Conservation (phyloP, 352 stramenopile genomes). For the Peronospora destructor region DNA sequence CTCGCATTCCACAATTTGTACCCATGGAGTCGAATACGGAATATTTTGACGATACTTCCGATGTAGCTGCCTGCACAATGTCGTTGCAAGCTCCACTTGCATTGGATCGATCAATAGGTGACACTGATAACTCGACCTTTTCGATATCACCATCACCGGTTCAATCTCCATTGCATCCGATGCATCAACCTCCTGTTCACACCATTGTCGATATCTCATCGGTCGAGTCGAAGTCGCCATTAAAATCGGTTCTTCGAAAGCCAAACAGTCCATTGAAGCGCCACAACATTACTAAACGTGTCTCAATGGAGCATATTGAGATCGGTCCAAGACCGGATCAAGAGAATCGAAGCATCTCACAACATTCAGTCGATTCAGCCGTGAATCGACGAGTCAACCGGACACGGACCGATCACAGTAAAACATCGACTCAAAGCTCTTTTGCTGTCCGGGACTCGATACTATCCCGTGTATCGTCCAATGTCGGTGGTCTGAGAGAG, state of each 20-base stretch:
- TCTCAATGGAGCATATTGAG: conserved; percentile 25
- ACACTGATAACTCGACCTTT: conserved; percentile 5
- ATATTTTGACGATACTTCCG: neutral
- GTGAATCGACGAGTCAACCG: conserved; percentile 28
- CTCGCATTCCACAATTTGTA: neutral
- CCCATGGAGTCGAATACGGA: neutral
- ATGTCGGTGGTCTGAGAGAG: conserved; percentile 38
- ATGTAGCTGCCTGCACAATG: neutral
- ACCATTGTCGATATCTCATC: conserved; percentile 1
- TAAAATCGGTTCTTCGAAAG: conserved; percentile 19
- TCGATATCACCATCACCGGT: conserved; percentile 15
- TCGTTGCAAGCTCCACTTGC: conserved; percentile 8
- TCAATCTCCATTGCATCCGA: conserved; percentile 16
- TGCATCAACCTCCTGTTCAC: conserved; percentile 3
- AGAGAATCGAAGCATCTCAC: conserved; percentile 20
- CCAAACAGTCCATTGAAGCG: conserved; percentile 10
- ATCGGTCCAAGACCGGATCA: neutral
- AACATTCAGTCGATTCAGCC: conserved; percentile 22
- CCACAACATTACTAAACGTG: conserved; percentile 15
- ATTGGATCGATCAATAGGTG: conserved; percentile 8
- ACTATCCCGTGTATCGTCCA: conserved; percentile 39
- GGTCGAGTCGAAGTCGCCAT: conserved; percentile 7
- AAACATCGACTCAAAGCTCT: conserved; percentile 28
- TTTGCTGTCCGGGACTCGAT: conserved; percentile 33
- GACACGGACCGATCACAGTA: conserved; percentile 26